Percentiles rank a stretch among this genome's conserved stretches.
Conservation (phyloP, 768 basidiomycete genomes). For the Lactifluus piperatus region DNA sequence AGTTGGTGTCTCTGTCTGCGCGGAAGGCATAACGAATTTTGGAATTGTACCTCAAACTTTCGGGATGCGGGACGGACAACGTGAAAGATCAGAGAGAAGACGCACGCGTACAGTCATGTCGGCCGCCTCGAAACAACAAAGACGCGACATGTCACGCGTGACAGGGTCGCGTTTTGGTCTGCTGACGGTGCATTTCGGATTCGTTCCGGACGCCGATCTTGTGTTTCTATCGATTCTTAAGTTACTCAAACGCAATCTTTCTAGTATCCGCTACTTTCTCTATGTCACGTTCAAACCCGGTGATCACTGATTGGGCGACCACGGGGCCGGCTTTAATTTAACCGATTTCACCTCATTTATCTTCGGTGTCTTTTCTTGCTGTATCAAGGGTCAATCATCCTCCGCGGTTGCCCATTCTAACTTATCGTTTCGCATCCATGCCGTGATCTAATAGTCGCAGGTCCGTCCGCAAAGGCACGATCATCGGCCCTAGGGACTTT, state of each 20-base stretch:
- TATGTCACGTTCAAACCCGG: background rate
- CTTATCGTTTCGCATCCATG: background rate
- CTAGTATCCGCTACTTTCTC: background rate
- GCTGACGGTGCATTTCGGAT: background rate
- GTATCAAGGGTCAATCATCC: background rate
- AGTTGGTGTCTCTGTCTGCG: conserved; percentile 26
- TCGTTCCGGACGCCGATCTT: background rate
- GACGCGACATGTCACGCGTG: conserved; percentile 17
- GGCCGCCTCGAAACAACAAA: no score
- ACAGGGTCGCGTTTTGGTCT: conserved; percentile 4
- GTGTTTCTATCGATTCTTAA: no score
- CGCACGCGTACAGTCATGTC: background rate
- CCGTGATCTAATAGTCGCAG: background rate
- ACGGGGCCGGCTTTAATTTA: background rate
- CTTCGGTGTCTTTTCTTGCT: background rate
- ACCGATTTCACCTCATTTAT: background rate
- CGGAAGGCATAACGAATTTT: conserved; percentile 12
- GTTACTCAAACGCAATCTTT: no score
- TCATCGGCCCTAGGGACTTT: background rate
- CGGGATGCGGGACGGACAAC: background rate
- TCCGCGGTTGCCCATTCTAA: conserved; percentile 1
- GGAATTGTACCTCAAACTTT: background rate
- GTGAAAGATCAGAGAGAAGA: background rate
- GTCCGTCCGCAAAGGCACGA: background rate
- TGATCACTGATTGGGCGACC: background rate